phyloP scores from a whole-genome alignment of 805 yeast genomes.

The Jamesozyma piceae region DNA sequence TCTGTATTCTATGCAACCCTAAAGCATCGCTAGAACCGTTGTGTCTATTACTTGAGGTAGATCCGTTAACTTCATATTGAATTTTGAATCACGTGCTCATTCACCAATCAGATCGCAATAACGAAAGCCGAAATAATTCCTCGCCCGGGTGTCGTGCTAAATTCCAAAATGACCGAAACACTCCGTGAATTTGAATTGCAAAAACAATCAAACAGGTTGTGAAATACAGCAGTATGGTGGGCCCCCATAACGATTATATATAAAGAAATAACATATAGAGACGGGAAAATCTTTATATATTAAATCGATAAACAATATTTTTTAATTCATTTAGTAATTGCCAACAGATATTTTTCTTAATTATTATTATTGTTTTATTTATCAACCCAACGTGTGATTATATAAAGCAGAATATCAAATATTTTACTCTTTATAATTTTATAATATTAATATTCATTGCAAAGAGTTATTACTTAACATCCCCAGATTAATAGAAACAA shows the following conservation, averaged over 20 bases:
- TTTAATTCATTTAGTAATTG: no score
- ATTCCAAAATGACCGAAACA: background rate
- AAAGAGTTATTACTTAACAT: background rate
- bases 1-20: no score
- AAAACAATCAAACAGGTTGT: background rate
- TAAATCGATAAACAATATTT: background rate
- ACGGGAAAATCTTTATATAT: background rate
- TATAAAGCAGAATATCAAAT: background rate
- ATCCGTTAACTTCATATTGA: background rate
- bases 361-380: no score
- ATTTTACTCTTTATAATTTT: background rate
- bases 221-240: background rate
- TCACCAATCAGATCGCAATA: slow-evolving; percentile 1
- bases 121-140: slow-evolving; percentile 1
- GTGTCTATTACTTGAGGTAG: background rate
- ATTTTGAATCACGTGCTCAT: slow-evolving; percentile 4
- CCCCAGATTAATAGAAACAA: background rate
- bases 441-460: background rate
- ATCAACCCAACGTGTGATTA: background rate
- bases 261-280: background rate
- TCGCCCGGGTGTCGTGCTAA: background rate
- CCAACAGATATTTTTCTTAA: no score
- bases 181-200: background rate
- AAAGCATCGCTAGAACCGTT: no score
- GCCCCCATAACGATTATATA: background rate